Evolutionary conservation across 805 yeast species (phyloP).

Genomic region (Teunomyces stri): DNA sequence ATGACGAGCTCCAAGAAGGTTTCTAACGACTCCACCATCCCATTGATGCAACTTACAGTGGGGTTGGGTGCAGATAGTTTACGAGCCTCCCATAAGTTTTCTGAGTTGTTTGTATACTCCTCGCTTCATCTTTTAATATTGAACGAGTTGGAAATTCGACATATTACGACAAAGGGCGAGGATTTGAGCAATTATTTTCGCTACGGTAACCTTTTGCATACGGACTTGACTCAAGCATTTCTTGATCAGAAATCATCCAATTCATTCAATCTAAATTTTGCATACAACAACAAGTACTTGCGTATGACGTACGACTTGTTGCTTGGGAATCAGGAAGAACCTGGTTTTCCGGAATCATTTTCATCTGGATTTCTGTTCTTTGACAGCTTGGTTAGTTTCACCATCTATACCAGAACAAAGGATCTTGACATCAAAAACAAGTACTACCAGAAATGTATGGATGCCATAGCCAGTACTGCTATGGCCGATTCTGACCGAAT

Average conservation of each 20-base stretch:
- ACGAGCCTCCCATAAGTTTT: slow-evolving; percentile 17
- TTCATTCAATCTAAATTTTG: slow-evolving; percentile 16
- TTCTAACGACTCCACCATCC: background rate
- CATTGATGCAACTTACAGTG: slow-evolving; percentile 7
- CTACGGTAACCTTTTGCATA: slow-evolving; percentile 12
- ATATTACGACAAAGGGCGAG: slow-evolving; percentile 4
- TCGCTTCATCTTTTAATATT: slow-evolving; percentile 27
- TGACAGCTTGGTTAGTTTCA: slow-evolving; percentile 14
- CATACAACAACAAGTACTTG: slow-evolving; percentile 12
- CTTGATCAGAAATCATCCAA: slow-evolving; percentile 13
- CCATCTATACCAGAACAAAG: slow-evolving; percentile 13
- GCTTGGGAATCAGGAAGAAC: background rate
- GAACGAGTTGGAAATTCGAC: slow-evolving; percentile 20
- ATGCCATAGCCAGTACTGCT: slow-evolving; percentile 10
- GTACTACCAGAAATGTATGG: slow-evolving; percentile 14
- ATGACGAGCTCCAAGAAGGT: slow-evolving; percentile 6
- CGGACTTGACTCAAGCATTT: slow-evolving; percentile 16
- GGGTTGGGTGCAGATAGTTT: slow-evolving; percentile 25
- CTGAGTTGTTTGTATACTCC: slow-evolving; percentile 29
- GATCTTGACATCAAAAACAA: slow-evolving; percentile 14
- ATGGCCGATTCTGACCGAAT: slow-evolving; percentile 19
- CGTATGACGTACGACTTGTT: slow-evolving; percentile 16
- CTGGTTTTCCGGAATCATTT: background rate
- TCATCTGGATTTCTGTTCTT: slow-evolving; percentile 14
- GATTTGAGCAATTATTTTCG: slow-evolving; percentile 8